phyloP scores from a whole-genome alignment of 331 rosid species.

The Ulmus americana region DNA sequence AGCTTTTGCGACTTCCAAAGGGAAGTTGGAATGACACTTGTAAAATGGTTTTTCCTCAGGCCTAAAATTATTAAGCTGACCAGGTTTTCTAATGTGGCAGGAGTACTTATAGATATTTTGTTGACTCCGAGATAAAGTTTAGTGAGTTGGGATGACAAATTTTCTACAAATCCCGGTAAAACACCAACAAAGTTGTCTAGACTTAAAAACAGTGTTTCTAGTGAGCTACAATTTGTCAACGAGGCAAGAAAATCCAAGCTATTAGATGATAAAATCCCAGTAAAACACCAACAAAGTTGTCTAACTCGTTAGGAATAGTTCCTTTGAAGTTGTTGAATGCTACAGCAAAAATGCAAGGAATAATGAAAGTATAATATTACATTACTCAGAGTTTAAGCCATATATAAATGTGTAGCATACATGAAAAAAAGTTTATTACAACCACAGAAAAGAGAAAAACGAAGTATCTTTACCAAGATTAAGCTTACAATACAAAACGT shows the following conservation, averaged over 20 bases:
- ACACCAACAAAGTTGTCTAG: constrained; percentile 32
- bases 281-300: background rate
- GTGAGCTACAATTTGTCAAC: constrained; percentile 26
- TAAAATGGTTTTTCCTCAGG: constrained; percentile 23
- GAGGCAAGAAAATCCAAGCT: constrained; percentile 27
- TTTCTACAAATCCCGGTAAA: constrained; percentile 31
- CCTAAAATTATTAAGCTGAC: constrained; percentile 17
- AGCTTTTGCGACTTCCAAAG: constrained; percentile 24
- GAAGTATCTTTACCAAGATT: too few relatives aligned
- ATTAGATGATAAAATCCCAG: constrained; percentile 22
- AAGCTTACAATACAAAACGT: too few relatives aligned
- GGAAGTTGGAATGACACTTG: constrained; percentile 28
- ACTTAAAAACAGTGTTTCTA: background rate
- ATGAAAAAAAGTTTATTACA: too few relatives aligned
- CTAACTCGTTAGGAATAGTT: background rate
- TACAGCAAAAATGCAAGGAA: background rate
- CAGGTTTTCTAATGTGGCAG: constrained; percentile 21
- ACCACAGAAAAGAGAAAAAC: too few relatives aligned
- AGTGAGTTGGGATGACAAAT: constrained; percentile 27
- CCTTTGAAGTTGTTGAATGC: background rate
- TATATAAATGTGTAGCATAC: too few relatives aligned
- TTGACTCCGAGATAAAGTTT: constrained; percentile 19
- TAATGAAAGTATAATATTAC: too few relatives aligned
- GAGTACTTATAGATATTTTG: constrained; percentile 16
- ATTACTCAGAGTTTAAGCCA: too few relatives aligned